Evolutionary conservation across 1,284 basidiomycete species (phyloP).

Genomic region (Gomphus bonarii): DNA sequence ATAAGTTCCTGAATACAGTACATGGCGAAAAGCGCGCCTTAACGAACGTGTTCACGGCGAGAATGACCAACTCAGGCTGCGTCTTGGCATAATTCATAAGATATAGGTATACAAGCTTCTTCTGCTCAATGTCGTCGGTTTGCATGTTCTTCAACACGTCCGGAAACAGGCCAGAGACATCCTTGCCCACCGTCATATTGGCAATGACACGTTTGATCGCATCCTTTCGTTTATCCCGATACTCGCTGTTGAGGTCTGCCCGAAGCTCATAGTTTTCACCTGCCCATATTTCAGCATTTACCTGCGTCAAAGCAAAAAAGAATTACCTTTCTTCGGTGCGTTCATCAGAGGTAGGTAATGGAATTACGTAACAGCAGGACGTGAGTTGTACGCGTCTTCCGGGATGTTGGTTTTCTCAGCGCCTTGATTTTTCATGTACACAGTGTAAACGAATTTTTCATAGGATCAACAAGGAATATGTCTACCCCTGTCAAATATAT

Average conservation of each 20-base stretch:
- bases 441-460: not conserved
- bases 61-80: slow-evolving; percentile 93
- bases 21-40: slow-evolving; percentile 27
- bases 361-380: not conserved
- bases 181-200: slow-evolving; percentile 94
- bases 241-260: slow-evolving; percentile 93
- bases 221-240: slow-evolving; percentile 92
- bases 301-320: not conserved
- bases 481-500: not conserved
- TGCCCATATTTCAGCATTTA: slow-evolving; percentile 13
- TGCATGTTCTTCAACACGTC: slow-evolving; percentile 99
- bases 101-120: slow-evolving; percentile 97
- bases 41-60: slow-evolving; percentile 98
- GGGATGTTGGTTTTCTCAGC: not conserved
- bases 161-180: slow-evolving; percentile 93
- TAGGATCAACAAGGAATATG: not conserved
- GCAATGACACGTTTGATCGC: slow-evolving; percentile 96
- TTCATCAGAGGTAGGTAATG: slow-evolving; percentile 2
- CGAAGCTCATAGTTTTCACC: slow-evolving; percentile 93
- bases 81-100: slow-evolving; percentile 99
- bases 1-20: not conserved
- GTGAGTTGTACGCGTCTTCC: not conserved
- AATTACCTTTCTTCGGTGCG: slow-evolving; percentile 10
- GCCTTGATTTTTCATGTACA: not conserved
- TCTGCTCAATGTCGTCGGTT: slow-evolving; percentile 89